Evolutionary conservation across 768 basidiomycete species (phyloP), one percentile per base, ranked within the genome.

Genomic region (Suillus variegatus): DNA sequence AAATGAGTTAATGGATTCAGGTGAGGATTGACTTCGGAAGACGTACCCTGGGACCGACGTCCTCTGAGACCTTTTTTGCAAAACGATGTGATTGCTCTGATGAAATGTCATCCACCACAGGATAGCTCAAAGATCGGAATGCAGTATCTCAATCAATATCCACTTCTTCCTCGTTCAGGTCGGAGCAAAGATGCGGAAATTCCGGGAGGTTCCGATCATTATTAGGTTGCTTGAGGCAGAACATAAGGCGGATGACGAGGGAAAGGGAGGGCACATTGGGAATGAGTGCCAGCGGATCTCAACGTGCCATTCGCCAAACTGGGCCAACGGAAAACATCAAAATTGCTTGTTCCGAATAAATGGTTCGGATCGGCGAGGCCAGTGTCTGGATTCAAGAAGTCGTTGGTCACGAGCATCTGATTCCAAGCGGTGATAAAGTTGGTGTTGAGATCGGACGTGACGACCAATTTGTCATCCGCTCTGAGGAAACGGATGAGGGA

Each of bases 271-370:
- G n/a, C n/a, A n/a, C n/a, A n/a, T n/a, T n/a, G n/a, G n/a, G n/a
- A n/a, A n/a, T n/a, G n/a, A n/a, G n/a, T n/a, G n/a, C n/a, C n/a
- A n/a, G 84, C 89, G 65, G 90, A 89, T 70, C 84, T 85, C 71
- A 92, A 86, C 1, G 89, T 90, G 22, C 95, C 95, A 71, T 94
- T 92, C 71, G 90, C 86, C 70, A 97, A 75, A 77, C 91, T 88
- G 4, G 93, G 94, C 95, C 95, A 97, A 64, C 95, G 85, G 83
- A 91, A 97, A 12, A 97, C 86, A 82, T 97, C 95, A 79, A 96
- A 96, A 74, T 97, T 96, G 73, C 91, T 92, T n/a, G 89, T 88
- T 46, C 95, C 95, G 73, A 84, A 95, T 91, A 95, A 88, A 78
- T 97, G 95, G 66, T 84, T 82, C 3, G 95, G 95, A 73, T 97